These are phyloP conservation scores for Exserohilum turcica DNA, from an alignment of 2,329 filamentous ascomycete genomes.

Conservation along the genomic window DNA sequence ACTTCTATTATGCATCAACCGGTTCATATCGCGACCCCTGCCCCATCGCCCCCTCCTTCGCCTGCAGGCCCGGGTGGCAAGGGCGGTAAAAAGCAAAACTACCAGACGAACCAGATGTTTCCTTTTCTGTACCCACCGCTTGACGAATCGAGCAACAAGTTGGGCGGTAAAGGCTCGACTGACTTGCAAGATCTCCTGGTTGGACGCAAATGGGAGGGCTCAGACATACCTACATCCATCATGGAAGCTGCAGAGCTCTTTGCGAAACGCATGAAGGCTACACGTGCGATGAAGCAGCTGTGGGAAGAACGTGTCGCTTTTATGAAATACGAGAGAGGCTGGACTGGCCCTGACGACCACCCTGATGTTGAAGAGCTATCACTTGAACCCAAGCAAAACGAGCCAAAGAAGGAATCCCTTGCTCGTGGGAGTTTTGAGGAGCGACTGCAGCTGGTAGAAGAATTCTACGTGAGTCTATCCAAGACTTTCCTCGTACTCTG, in stretches of 20 bases:
- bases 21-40: slow-evolving; percentile 97
- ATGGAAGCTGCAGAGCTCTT: slow-evolving; percentile 94
- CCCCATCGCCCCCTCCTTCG: slow-evolving; percentile 92
- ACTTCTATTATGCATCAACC: slow-evolving; percentile 89
- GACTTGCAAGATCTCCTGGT: slow-evolving; percentile 80
- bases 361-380: slow-evolving; percentile 52
- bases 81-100: slow-evolving; percentile 97
- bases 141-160: slow-evolving; percentile 84
- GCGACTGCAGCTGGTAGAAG: slow-evolving; percentile 74
- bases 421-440: slow-evolving; percentile 61
- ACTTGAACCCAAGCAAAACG: slow-evolving; percentile 42
- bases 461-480: slow-evolving; percentile 74
- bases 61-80: slow-evolving; percentile 83
- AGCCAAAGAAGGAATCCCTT: slow-evolving; percentile 46
- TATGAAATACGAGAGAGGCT: slow-evolving; percentile 89
- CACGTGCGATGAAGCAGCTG: slow-evolving; percentile 85
- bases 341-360: slow-evolving; percentile 63
- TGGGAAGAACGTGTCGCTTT: slow-evolving; percentile 94
- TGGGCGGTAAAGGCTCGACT: slow-evolving; percentile 85
- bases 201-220: slow-evolving; percentile 88
- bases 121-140: slow-evolving; percentile 96
- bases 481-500: neutral
- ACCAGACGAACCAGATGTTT: slow-evolving; percentile 98
- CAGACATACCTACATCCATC: slow-evolving; percentile 91
- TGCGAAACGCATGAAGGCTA: slow-evolving; percentile 86